Evolutionary conservation across 306 rosid species (phyloP), one percentile per base, ranked within the genome.

Genomic region (Cercis canadensis): DNA sequence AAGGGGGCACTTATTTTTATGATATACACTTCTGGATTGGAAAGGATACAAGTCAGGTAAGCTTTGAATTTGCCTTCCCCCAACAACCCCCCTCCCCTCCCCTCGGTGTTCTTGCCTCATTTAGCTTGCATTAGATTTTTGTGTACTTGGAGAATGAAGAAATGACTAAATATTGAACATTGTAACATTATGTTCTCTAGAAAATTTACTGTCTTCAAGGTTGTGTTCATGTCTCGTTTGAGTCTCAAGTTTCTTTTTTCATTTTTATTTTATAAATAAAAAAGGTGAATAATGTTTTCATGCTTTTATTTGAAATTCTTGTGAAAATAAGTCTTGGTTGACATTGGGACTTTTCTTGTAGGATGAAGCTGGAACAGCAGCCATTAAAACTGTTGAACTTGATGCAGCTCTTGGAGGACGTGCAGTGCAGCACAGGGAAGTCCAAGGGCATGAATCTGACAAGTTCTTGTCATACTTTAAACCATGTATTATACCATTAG

Each of bases 1-100:
- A 79, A 87, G 99, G 97, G 51, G 96, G 99, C 8, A 62, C 89
- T 78, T 87, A 85, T 78, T 78, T 86, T 8, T 84, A 74, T 77
- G 99, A 95, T 70, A 86, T 95, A 64, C 99, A 95, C 89, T 95
- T 95, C 78, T 95, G 99, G 99, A 73, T 95, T 86, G 99, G 99
- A 83, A 95, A 83, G 85, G 99, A 95, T 81, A 86, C 99, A 45
- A 95, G 97, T 83, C 97, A 91, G 96, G 99, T 91, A 59, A 56
- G 72, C 71, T 69, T 79, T n/a, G 49, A 69, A 16, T 53, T 62
- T 49, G 13, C 64, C 76, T 65, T 68, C 65, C 63, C 65, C 21
- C n/a, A n/a, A n/a, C n/a, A n/a, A n/a, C n/a, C n/a, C n/a, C n/a
- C n/a, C n/a, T n/a, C n/a, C n/a, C n/a, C n/a, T n/a, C n/a, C n/a